Base-by-base conservation (phyloP, 2,329 filamentous ascomycete genomes). In the Venturia nashicola region DNA sequence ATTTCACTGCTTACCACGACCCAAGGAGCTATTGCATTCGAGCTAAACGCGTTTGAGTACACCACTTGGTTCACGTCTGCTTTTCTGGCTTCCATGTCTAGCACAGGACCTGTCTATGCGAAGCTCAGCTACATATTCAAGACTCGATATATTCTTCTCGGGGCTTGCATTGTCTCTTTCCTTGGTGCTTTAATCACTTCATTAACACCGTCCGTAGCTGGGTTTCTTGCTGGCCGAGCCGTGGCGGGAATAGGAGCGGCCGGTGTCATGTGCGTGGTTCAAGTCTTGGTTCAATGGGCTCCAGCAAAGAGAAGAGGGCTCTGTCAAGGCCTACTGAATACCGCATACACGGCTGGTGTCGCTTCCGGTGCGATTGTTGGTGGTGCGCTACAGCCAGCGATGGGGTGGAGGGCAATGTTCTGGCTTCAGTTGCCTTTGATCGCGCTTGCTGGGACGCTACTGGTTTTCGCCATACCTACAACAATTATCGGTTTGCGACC, bases 1-100 rank as follows among this genome's bases (percentile, higher is more conserved):
- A 90, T 92, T 75, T 90, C 86, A 14, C 86, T 90, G 68, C 86
- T 95, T 71, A 89, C 89, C 6, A 92, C 91, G 64, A 89, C 88
- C 1, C 90, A 94, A 75, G 89, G 86, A 8, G 80, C 80, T 61
- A 90, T 95, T 67, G 89, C 90, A 2, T 82, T 81, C 8, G 89
- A 93, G 67, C 78, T 95, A 1, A 80, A 89, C 73, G 84, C 88
- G 1, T 91, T 90, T 70, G 84, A 86, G 64, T 78, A 85, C 64
- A 86, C 85, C 43, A 88, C 85, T 73, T 95, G 90, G 90, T 91
- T 94, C 72, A 91, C 88, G 8, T 90, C 88, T 40, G 80, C 87
- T 2, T 95, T 90, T 71, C 79, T 94, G 72, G 82, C 90, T 62
- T 76, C 79, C 32, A 76, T 80, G 72, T 80, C 80, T 39, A 82